These are phyloP conservation scores for Vitis hybrid DNA, from an alignment of 177 flowering plant genomes.

Conservation along the genomic window DNA sequence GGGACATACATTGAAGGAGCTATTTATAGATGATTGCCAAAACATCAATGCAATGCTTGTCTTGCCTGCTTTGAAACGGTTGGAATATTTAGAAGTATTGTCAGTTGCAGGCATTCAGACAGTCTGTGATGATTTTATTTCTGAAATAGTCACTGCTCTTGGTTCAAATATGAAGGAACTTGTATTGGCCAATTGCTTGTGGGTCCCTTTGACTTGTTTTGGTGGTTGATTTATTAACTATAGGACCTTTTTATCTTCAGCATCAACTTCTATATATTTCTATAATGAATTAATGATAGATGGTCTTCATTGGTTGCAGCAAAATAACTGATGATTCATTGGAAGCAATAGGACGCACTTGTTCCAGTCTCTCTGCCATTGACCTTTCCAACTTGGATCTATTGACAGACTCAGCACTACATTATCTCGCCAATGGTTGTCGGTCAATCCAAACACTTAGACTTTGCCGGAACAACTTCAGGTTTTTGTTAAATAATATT, in stretches of 20 bases:
- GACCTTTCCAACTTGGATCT: slow-evolving; percentile 33
- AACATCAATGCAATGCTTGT: slow-evolving; percentile 23
- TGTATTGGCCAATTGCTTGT: slow-evolving; percentile 37
- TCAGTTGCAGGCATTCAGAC: slow-evolving; percentile 38
- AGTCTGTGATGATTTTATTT: slow-evolving; percentile 34
- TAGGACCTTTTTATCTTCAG: neutral
- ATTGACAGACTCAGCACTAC: slow-evolving; percentile 35
- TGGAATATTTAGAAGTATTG: slow-evolving; percentile 31
- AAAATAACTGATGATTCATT: slow-evolving; percentile 35
- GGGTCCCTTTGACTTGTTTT: slow-evolving; percentile 10
- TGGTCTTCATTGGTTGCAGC: slow-evolving; percentile 27
- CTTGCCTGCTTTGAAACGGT: slow-evolving; percentile 25
- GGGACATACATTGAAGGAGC: slow-evolving; percentile 29
- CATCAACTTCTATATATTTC: neutral
- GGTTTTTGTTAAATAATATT: slow-evolving; percentile 19
- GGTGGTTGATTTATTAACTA: neutral
- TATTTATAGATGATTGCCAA: slow-evolving; percentile 38
- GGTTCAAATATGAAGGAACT: slow-evolving; percentile 39
- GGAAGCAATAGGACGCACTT: slow-evolving; percentile 22
- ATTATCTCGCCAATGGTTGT: slow-evolving; percentile 41
- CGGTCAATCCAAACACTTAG: slow-evolving; percentile 30
- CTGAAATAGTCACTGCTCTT: slow-evolving; percentile 16
- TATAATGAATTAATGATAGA: neutral
- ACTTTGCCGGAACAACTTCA: slow-evolving; percentile 29
- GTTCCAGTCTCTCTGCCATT: slow-evolving; percentile 25